These are phyloP conservation scores for Myriosclerotinia curreyana DNA, from an alignment of 2,329 filamentous ascomycete genomes.

Conservation along the genomic window DNA sequence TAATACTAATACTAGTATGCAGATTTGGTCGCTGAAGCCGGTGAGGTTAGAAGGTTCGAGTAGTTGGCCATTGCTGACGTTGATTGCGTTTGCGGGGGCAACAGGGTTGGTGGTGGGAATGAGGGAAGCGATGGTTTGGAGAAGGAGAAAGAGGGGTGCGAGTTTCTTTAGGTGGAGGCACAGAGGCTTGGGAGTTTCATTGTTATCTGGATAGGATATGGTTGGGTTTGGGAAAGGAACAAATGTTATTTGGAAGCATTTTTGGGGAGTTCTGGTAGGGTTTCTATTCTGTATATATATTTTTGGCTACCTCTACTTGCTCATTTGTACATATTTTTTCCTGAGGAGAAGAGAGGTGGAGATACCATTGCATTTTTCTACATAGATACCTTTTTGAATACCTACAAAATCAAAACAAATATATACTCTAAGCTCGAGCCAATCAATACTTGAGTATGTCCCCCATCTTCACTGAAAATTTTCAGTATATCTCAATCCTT, in stretches of 20 bases:
- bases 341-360: too few relatives aligned
- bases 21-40: conserved; percentile 18
- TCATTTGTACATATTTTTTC: background rate
- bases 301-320: background rate
- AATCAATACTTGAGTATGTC: too few relatives aligned
- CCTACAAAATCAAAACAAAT: background rate
- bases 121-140: conserved; percentile 13
- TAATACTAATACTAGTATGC: conserved; percentile 16
- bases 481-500: too few relatives aligned
- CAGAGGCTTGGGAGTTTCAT: conserved; percentile 12
- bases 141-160: conserved; percentile 10
- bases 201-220: background rate
- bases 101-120: conserved; percentile 15
- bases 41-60: conserved; percentile 11
- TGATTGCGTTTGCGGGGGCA: conserved; percentile 8
- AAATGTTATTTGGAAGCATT: background rate
- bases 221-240: background rate
- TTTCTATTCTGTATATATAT: background rate
- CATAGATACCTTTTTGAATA: background rate
- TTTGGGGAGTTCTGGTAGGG: background rate
- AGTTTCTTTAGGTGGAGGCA: conserved; percentile 14
- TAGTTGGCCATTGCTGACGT: conserved; percentile 12
- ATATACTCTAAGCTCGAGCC: background rate
- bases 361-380: background rate
- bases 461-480: too few relatives aligned